Evolutionary conservation across 2,329 filamentous ascomycete genomes (phyloP).

Genomic region (Alternaria viburni): DNA sequence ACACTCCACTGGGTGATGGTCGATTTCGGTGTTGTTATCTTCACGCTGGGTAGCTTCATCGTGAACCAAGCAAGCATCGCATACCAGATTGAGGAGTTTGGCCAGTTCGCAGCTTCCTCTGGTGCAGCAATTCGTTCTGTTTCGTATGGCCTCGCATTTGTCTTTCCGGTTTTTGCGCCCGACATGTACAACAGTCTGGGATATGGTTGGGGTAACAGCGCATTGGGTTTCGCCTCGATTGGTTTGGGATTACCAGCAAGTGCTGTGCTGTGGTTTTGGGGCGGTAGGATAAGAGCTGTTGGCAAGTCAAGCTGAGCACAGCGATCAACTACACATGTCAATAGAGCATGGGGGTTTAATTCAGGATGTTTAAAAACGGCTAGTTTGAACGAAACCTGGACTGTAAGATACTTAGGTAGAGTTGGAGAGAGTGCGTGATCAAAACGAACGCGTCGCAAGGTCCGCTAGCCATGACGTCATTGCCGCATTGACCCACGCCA

Average conservation of each 20-base stretch:
- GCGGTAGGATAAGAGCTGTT: neutral
- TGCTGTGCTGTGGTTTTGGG: neutral
- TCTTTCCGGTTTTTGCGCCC: conserved; percentile 47
- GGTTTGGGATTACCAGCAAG: neutral
- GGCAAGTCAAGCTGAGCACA: neutral
- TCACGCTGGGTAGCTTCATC: conserved; percentile 22
- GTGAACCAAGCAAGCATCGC: neutral
- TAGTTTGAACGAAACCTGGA: neutral
- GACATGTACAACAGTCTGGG: conserved; percentile 41
- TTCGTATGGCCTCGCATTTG: conserved; percentile 25
- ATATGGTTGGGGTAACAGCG: conserved; percentile 44
- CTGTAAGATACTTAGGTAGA: neutral
- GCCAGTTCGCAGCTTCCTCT: conserved; percentile 18
- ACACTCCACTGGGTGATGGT: conserved; percentile 61
- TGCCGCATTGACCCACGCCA: neutral
- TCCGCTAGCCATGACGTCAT: neutral
- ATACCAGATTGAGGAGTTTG: conserved; percentile 37
- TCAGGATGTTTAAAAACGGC: neutral
- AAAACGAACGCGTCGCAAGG: neutral
- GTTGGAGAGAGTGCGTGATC: neutral
- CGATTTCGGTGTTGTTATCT: conserved; percentile 56
- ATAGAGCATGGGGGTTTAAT: neutral
- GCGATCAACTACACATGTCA: neutral
- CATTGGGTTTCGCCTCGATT: conserved; percentile 30
- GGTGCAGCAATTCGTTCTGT: neutral